phyloP scores from a whole-genome alignment of 306 rosid genomes.

The Oemleria cerasiformis region DNA sequence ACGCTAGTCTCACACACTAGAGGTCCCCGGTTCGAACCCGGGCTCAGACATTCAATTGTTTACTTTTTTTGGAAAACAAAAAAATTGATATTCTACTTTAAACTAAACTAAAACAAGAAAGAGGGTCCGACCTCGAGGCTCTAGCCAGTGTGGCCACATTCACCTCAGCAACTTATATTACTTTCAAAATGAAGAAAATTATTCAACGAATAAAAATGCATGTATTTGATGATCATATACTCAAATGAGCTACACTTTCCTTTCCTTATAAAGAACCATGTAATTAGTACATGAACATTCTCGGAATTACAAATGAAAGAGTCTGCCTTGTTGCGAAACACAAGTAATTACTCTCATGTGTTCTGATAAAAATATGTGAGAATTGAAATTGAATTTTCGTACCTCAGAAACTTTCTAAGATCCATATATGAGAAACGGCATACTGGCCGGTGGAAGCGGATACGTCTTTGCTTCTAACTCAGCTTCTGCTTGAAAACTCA shows the following conservation, averaged over 20 bases:
- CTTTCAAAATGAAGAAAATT: too few relatives aligned
- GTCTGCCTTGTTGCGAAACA: background rate
- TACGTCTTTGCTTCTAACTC: conserved; percentile 9
- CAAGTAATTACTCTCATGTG: background rate
- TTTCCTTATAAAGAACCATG: background rate
- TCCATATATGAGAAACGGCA: background rate
- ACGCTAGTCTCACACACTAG: conserved; percentile 12
- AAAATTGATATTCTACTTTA: too few relatives aligned
- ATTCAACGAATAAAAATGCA: too few relatives aligned
- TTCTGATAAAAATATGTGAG: background rate
- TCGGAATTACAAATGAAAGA: background rate
- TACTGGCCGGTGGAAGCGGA: conserved; percentile 11
- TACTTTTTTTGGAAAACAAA: too few relatives aligned
- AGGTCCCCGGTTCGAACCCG: conserved; percentile 7
- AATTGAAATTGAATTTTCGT: background rate
- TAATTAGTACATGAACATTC: background rate
- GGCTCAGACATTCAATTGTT: background rate
- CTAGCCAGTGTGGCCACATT: too few relatives aligned
- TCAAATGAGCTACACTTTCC: background rate
- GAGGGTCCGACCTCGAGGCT: too few relatives aligned
- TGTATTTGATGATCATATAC: background rate
- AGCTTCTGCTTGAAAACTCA: conserved; percentile 19
- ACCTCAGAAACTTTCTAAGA: background rate
- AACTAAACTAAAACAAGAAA: too few relatives aligned
- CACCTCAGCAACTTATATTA: too few relatives aligned